Evolutionary conservation across 2,329 filamentous ascomycete genomes (phyloP).

Genomic region (Coniochaeta hoffmannii): DNA sequence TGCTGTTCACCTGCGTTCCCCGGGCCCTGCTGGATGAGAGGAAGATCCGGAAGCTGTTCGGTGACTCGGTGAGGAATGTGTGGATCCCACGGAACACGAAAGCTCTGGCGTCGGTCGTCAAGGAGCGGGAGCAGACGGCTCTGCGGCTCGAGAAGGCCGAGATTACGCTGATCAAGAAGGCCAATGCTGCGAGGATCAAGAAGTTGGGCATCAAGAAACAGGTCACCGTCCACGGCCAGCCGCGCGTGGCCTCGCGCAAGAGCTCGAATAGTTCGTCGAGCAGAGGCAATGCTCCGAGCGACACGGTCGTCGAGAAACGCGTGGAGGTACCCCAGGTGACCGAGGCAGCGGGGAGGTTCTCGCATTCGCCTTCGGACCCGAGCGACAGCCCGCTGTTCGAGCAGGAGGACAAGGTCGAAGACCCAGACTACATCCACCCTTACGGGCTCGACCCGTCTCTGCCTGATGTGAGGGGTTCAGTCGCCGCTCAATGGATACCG

Average conservation of each 20-base stretch:
- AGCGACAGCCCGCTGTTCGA: slow-evolving; percentile 5
- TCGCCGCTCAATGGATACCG: slow-evolving; percentile 61
- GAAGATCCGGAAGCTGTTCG: slow-evolving; percentile 71
- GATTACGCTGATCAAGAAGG: slow-evolving; percentile 69
- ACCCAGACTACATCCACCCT: slow-evolving; percentile 34
- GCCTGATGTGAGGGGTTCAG: slow-evolving; percentile 35
- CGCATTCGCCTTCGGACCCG: background rate
- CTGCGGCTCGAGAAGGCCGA: slow-evolving; percentile 78
- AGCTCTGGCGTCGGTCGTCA: slow-evolving; percentile 68
- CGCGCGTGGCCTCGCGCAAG: background rate
- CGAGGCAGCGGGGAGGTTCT: background rate
- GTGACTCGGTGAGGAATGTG: slow-evolving; percentile 68
- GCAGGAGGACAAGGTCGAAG: slow-evolving; percentile 38
- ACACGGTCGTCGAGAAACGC: slow-evolving; percentile 5
- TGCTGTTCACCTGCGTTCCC: slow-evolving; percentile 86
- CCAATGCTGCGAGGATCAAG: slow-evolving; percentile 57
- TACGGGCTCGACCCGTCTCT: slow-evolving; percentile 21
- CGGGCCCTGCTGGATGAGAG: slow-evolving; percentile 65
- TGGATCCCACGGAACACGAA: slow-evolving; percentile 75
- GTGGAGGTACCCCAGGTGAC: background rate
- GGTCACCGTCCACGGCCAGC: background rate
- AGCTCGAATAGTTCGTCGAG: background rate
- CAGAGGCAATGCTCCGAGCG: background rate
- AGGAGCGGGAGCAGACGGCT: slow-evolving; percentile 66
- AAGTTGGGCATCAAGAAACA: slow-evolving; percentile 14